These are phyloP conservation scores for Aureobasidium sp. DNA, from an alignment of 2,329 filamentous ascomycete species.

Conservation along the genomic window DNA sequence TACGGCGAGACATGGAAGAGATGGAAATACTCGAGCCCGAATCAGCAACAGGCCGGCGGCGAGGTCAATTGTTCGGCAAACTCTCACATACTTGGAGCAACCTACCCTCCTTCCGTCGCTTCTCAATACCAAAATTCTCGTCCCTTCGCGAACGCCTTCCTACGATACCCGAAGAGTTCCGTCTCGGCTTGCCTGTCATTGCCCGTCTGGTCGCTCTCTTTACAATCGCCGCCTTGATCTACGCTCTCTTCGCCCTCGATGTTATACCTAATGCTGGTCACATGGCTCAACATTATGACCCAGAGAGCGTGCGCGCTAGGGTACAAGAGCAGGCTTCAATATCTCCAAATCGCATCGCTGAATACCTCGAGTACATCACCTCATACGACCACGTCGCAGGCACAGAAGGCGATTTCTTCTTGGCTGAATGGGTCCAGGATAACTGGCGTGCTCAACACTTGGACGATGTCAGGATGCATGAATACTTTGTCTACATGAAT, in stretches of 20 bases:
- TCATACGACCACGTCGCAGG: constrained; percentile 91
- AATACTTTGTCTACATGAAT: constrained; percentile 84
- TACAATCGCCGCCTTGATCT: constrained; percentile 80
- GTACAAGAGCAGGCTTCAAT: constrained; percentile 71
- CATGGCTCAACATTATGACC: constrained; percentile 78
- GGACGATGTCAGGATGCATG: constrained; percentile 79
- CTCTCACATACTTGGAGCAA: constrained; percentile 65
- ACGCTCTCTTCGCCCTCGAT: constrained; percentile 87
- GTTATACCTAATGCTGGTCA: constrained; percentile 76
- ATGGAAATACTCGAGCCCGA: constrained; percentile 80
- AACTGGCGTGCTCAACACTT: constrained; percentile 78
- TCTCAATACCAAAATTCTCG: constrained; percentile 37
- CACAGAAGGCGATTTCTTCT: constrained; percentile 90
- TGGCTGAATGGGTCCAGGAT: constrained; percentile 86
- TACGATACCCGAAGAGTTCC: constrained; percentile 51
- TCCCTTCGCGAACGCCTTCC: constrained; percentile 33
- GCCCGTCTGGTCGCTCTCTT: constrained; percentile 79
- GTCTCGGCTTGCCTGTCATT: constrained; percentile 69
- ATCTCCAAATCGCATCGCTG: constrained; percentile 67
- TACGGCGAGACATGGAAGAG: constrained; percentile 88
- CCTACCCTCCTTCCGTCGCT: constrained; percentile 52
- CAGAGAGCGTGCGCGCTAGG: constrained; percentile 81
- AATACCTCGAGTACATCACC: constrained; percentile 81
- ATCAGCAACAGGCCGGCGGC: constrained; percentile 26
- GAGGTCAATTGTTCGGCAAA: constrained; percentile 49